These are phyloP conservation scores for Cornus suecica DNA, from an alignment of 148 eudicot species.

Conservation along the genomic window DNA sequence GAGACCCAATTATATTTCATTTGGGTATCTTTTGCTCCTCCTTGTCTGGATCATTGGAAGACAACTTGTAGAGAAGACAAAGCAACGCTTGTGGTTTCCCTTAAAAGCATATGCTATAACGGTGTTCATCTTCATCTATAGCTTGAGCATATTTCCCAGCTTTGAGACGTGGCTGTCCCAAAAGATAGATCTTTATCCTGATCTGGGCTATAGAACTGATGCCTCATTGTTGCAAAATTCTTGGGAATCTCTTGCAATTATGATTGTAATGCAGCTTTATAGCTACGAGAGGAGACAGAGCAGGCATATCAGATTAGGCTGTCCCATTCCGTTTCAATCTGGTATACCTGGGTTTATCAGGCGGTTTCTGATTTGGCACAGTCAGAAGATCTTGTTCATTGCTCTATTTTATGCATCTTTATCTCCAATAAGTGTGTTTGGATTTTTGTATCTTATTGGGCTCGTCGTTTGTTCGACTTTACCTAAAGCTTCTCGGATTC, in stretches of 20 bases:
- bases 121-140: slow-evolving; percentile 74
- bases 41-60: slow-evolving; percentile 95
- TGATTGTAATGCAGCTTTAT: slow-evolving; percentile 98
- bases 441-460: slow-evolving; percentile 84
- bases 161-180: slow-evolving; percentile 63
- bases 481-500: slow-evolving; percentile 86
- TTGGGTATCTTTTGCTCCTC: slow-evolving; percentile 88
- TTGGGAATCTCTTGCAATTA: slow-evolving; percentile 84
- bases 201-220: slow-evolving; percentile 68
- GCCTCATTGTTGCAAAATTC: slow-evolving; percentile 73
- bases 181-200: slow-evolving; percentile 56
- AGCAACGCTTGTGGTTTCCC: slow-evolving; percentile 87
- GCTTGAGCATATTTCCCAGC: slow-evolving; percentile 79
- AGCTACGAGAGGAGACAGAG: slow-evolving; percentile 96
- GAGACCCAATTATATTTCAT: slow-evolving; percentile 80
- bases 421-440: slow-evolving; percentile 86
- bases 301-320: slow-evolving; percentile 43
- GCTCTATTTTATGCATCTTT: slow-evolving; percentile 88
- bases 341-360: slow-evolving; percentile 65
- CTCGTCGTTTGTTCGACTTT: slow-evolving; percentile 58
- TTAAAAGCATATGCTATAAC: slow-evolving; percentile 74
- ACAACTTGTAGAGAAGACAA: slow-evolving; percentile 87
- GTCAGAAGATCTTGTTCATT: slow-evolving; percentile 71
- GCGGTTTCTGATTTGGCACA: slow-evolving; percentile 93
- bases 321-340: slow-evolving; percentile 26